A percentile compares a stretch with the other conserved stretches of the same genome.
These are phyloP conservation scores for Cordyceps cicadae DNA, from an alignment of 2,329 filamentous ascomycete genomes.

Conservation along the genomic window DNA sequence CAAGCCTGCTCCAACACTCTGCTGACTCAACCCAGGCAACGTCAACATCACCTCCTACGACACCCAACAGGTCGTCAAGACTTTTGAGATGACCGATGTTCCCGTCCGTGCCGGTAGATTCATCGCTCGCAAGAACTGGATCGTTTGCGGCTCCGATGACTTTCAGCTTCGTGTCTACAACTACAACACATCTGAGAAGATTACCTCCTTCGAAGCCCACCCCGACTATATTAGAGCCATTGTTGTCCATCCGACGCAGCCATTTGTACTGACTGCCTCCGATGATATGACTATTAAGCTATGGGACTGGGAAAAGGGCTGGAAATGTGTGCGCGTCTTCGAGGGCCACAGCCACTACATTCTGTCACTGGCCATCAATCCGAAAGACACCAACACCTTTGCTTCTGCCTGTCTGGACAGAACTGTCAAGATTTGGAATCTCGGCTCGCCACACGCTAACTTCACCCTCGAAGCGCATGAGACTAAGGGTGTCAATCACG, in stretches of 20 bases:
- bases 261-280: slow-evolving; percentile 89
- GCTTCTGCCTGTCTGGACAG: slow-evolving; percentile 92
- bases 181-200: slow-evolving; percentile 99
- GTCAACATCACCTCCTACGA: slow-evolving; percentile 99
- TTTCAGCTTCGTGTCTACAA: slow-evolving; percentile 87
- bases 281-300: slow-evolving; percentile 99
- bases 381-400: slow-evolving; percentile 89
- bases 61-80: slow-evolving; percentile 94
- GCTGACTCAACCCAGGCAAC: slow-evolving; percentile 56
- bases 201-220: slow-evolving; percentile 92
- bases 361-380: slow-evolving; percentile 94
- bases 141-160: slow-evolving; percentile 91
- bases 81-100: slow-evolving; percentile 97
- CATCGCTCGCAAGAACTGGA: slow-evolving; percentile 98
- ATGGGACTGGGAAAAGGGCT: slow-evolving; percentile 98
- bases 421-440: slow-evolving; percentile 96
- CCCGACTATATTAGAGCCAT: slow-evolving; percentile 98
- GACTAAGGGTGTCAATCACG: slow-evolving; percentile 94
- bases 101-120: slow-evolving; percentile 95
- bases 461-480: slow-evolving; percentile 96
- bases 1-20: neutral
- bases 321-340: slow-evolving; percentile 96
- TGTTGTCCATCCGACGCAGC: slow-evolving; percentile 87
- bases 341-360: slow-evolving; percentile 95
- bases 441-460: slow-evolving; percentile 88